Percentiles rank a stretch among this genome's conserved stretches.
phyloP scores from a whole-genome alignment of 192 early-diverging fungal genomes.

The Dispira simplex region DNA sequence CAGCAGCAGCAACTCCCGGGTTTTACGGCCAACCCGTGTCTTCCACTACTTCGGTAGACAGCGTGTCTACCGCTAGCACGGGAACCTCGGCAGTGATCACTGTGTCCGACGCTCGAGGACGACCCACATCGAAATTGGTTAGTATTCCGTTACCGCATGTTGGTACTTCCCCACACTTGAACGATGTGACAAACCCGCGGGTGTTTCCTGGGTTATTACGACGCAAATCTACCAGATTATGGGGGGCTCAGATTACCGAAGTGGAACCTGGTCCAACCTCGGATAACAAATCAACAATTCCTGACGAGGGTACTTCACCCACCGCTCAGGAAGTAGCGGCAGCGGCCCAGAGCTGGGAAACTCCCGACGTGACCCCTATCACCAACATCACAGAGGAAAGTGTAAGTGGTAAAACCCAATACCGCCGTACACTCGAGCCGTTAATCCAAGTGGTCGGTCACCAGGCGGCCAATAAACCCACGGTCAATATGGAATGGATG shows the following conservation, averaged over 20 bases:
- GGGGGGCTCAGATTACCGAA: constrained; percentile 29
- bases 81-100: not conserved
- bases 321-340: no score
- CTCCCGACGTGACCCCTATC: no score
- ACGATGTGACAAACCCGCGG: not conserved
- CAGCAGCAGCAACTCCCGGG: no score
- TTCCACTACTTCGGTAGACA: not conserved
- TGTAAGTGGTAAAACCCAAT: no score
- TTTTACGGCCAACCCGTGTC: not conserved
- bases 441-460: constrained; percentile 24
- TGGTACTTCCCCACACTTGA: not conserved
- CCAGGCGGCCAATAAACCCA: constrained; percentile 12
- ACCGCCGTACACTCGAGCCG: constrained; percentile 20
- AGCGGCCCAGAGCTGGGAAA: no score
- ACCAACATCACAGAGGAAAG: no score
- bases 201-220: constrained; percentile 20
- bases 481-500: constrained; percentile 46
- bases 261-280: constrained; percentile 15
- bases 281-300: no score
- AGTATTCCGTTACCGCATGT: no score
- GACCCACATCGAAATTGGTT: no score
- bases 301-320: no score
- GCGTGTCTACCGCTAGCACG: not conserved
- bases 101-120: no score
- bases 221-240: constrained; percentile 32